A percentile compares a stretch with the other conserved stretches of the same genome.
These are phyloP conservation scores for Pichia exigua DNA, from an alignment of 805 yeast genomes.

Conservation along the genomic window DNA sequence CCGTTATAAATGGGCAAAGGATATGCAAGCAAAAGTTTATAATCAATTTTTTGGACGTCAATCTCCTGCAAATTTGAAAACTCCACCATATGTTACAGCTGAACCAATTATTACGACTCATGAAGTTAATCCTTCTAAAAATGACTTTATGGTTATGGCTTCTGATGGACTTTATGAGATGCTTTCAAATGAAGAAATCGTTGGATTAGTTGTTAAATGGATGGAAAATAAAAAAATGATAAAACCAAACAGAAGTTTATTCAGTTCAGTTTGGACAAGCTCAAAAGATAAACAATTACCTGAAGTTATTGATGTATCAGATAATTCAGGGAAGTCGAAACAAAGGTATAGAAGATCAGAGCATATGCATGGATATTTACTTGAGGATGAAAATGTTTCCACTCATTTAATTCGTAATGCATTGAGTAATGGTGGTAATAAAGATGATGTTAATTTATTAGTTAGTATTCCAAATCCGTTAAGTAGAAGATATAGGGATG, in stretches of 20 bases:
- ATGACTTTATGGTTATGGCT: slow-evolving; percentile 86
- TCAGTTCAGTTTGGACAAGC: slow-evolving; percentile 32
- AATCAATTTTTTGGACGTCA: slow-evolving; percentile 74
- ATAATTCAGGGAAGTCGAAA: slow-evolving; percentile 51
- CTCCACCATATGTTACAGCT: slow-evolving; percentile 98
- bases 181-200: slow-evolving; percentile 86
- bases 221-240: slow-evolving; percentile 65
- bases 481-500: slow-evolving; percentile 90
- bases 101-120: slow-evolving; percentile 87
- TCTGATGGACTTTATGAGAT: slow-evolving; percentile 92
- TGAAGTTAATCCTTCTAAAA: slow-evolving; percentile 57
- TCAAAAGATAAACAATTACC: slow-evolving; percentile 42
- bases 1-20: slow-evolving; percentile 72
- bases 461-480: slow-evolving; percentile 88
- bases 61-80: slow-evolving; percentile 61
- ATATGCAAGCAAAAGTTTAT: slow-evolving; percentile 66
- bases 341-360: slow-evolving; percentile 59
- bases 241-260: slow-evolving; percentile 39
- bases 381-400: slow-evolving; percentile 83
- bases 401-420: slow-evolving; percentile 95
- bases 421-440: slow-evolving; percentile 74
- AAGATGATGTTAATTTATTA: slow-evolving; percentile 81
- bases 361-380: slow-evolving; percentile 35
- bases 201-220: slow-evolving; percentile 90
- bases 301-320: slow-evolving; percentile 53